Percentiles rank a stretch among this genome's conserved stretches.
Conservation (phyloP, 2,329 filamentous ascomycete genomes). For the Xylariaceae sp. region DNA sequence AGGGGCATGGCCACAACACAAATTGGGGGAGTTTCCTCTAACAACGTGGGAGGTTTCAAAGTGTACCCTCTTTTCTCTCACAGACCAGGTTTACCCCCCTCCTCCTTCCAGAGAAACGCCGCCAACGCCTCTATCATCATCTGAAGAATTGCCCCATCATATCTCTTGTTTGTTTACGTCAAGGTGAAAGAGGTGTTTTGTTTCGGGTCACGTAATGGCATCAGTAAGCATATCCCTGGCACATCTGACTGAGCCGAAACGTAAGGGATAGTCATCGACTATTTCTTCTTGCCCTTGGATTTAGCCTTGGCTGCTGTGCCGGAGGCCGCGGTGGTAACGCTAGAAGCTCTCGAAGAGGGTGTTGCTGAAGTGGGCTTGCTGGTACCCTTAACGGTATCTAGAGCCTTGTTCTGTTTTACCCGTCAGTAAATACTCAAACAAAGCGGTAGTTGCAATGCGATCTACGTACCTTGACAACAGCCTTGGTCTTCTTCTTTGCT, state of each 20-base stretch:
- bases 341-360: constrained; percentile 78
- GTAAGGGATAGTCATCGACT: constrained; percentile 2
- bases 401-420: constrained; percentile 72
- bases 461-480: constrained; percentile 70
- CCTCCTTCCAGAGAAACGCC: constrained; percentile 5
- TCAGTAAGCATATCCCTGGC: not conserved
- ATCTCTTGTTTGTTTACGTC: not conserved
- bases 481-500: constrained; percentile 93
- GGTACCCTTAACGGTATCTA: constrained; percentile 75
- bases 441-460: not conserved
- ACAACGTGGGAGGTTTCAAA: not conserved
- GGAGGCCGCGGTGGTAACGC: constrained; percentile 72
- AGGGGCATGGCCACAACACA: no score
- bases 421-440: constrained; percentile 15
- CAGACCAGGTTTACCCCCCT: not conserved
- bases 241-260: not conserved
- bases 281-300: constrained; percentile 51
- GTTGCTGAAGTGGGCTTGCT: constrained; percentile 72
- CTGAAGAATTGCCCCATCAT: constrained; percentile 1
- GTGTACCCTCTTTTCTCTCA: constrained; percentile 11
- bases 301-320: constrained; percentile 41
- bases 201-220: not conserved
- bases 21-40: not conserved
- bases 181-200: not conserved
- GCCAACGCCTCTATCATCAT: constrained; percentile 16